Conservation (phyloP, 2,329 filamentous ascomycete species). For the Claviceps purpurea region DNA sequence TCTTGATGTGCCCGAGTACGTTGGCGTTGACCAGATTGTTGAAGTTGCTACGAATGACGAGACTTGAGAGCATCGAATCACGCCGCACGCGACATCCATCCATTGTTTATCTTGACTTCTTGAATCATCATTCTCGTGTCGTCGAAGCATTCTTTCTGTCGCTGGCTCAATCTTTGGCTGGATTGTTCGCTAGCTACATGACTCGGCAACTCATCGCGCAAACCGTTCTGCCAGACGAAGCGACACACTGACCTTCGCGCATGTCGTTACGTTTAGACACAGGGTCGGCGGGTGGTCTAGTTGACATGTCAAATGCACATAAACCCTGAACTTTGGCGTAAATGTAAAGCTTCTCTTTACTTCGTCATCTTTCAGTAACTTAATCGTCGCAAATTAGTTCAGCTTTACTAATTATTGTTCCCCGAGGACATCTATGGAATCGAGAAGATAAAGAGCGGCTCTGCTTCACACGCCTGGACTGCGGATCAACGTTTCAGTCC, state of each 20-base stretch:
- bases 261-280: constrained; percentile 28
- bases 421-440: too few species aligned
- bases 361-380: too few species aligned
- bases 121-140: background rate
- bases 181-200: constrained; percentile 29
- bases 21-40: constrained; percentile 78
- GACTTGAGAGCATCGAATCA: constrained; percentile 28
- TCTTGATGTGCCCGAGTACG: constrained; percentile 69
- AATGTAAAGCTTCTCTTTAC: too few species aligned
- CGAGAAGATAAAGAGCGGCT: too few species aligned
- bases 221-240: constrained; percentile 44
- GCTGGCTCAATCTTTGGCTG: background rate
- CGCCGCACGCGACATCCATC: too few species aligned
- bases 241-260: constrained; percentile 42
- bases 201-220: constrained; percentile 42
- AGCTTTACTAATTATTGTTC: too few species aligned
- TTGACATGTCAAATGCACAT: constrained; percentile 38
- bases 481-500: too few species aligned
- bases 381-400: too few species aligned
- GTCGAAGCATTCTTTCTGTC: background rate
- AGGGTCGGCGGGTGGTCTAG: constrained; percentile 37
- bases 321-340: constrained; percentile 17
- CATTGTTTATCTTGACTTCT: background rate
- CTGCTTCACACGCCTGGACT: too few species aligned
- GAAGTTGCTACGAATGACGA: constrained; percentile 47